Conservation (phyloP, 2,329 filamentous ascomycete genomes). For the Aspergillus puulaauensis region DNA sequence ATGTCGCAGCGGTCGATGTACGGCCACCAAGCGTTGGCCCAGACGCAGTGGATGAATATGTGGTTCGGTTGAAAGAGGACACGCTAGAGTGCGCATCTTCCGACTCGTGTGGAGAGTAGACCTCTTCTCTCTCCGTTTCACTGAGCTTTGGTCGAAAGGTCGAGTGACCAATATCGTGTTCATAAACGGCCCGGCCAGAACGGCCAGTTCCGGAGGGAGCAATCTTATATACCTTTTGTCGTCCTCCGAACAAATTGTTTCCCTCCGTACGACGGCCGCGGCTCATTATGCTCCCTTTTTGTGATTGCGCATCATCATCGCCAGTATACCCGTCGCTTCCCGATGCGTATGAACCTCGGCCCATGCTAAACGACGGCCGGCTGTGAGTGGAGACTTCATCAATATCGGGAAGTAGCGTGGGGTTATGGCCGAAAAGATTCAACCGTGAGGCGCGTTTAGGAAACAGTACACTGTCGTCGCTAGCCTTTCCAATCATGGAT, state of each 20-base stretch:
- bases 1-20: constrained; percentile 85
- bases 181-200: constrained; percentile 69
- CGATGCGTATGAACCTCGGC: constrained; percentile 65
- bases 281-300: constrained; percentile 73
- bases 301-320: constrained; percentile 62
- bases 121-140: constrained; percentile 54
- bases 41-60: constrained; percentile 79
- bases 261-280: constrained; percentile 80
- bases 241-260: constrained; percentile 89
- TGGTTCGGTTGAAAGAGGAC: constrained; percentile 76
- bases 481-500: constrained; percentile 87
- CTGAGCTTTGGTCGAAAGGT: constrained; percentile 71
- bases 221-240: constrained; percentile 94
- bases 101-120: constrained; percentile 37
- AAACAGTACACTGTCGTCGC: constrained; percentile 87
- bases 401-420: constrained; percentile 71
- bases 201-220: constrained; percentile 48
- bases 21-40: constrained; percentile 66
- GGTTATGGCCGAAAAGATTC: constrained; percentile 66
- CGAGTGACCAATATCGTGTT: constrained; percentile 76
- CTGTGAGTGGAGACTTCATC: constrained; percentile 74
- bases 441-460: constrained; percentile 78
- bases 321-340: constrained; percentile 60
- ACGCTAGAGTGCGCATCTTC: constrained; percentile 55
- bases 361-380: constrained; percentile 58